Base-by-base conservation (phyloP, 495 filamentous ascomycete genomes). In the Penicillium cosmopolitanum region DNA sequence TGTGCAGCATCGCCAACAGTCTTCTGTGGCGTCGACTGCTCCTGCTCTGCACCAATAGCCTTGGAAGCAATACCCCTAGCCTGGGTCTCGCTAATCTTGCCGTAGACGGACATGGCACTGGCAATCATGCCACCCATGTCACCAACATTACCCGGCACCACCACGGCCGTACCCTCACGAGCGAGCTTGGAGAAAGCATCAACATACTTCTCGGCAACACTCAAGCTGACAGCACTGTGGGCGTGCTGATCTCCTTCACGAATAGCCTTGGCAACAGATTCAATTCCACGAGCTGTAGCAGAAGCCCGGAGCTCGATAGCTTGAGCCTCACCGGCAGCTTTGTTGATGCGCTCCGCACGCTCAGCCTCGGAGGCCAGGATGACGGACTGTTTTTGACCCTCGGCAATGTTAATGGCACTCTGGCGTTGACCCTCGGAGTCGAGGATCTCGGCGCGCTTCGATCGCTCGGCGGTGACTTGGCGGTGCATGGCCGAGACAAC, bases 401-500 rank as follows among this genome's bases (percentile, higher is more conserved):
- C 95, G 53, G 95, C 95, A 63, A 98, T 96, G 74, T 98, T 98
- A 81, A 98, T 98, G 6, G 95, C 96, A 63, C 85, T 90, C 80
- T 98, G 95, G 33, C 95, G 81, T 75, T 98, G 96, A 64, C 95
- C 95, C 60, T 98, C 95, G 2, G 89, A 93, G 53, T 98, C 95
- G 15, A 98, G 80, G 62, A 98, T 98, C 79, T 98, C 95, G 53
- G 95, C 95, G 35, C 95, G 88, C 82, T 98, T 98, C 63, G 89
- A 93, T 1, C 95, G 87, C 79, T 98, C 95, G 0, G 95, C 95
- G 4, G 94, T 97, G 15, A 98, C 95, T 73, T 97, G 94, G 31
- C 95, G 85, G 77, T 98, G 96, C 96, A 98, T 98, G 58, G 95
- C 95, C 52, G 88, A 89, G 40, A 98, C 94, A 19, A 98, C 95